Evolutionary conservation across 805 yeast species (phyloP), one percentile per base, ranked within the genome.

Genomic region (Cyberlindnera xishuangbannaensis): DNA sequence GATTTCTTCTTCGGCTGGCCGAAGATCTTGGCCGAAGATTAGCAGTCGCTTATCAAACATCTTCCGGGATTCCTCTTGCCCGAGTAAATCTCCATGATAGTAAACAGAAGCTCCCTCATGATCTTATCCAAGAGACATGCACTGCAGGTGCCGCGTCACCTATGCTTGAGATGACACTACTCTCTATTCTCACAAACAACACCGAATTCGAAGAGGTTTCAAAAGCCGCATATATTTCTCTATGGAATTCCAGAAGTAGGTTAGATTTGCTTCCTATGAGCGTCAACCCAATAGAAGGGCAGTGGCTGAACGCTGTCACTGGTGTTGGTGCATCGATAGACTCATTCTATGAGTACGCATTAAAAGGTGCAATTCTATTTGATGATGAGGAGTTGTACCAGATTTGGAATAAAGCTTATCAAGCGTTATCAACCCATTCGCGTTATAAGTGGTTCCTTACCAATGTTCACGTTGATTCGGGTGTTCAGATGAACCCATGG

Each of bases 321-420:
- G 95, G 96, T 0, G 68, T 83, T 8, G 97, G 97, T 3, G 97
- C 97, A 0, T 82, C 95, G 2, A 73, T 85, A 12, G 97, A 88
- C 56, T 85, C 95, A 0, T 84, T 84, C 50, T 88, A 80, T 53
- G 97, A 88, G 51, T 84, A 87, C 56, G 83, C 95, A 0, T 65
- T 85, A 26, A 88, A 88, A 52, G 76, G 78, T 15, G 64, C 87
- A 2, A 69, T 88, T 9, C 51, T 88, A 11, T 85, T 87, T 39
- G 75, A 83, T 50, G 83, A 81, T 44, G 62, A 62, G 11, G 61
- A 65, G 10, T 58, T 75, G 24, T 50, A 53, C 24, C 50, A 61
- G 3, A 67, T 86, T 38, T 87, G 88, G 84, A 51, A 64, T 14
- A 56, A 59, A 3, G 67, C 85, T 0, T 81, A 80, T 47, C 60